A percentile compares a stretch with the other conserved stretches of the same genome.
These are phyloP conservation scores for Hordeum vulgare DNA, from an alignment of 176 grass and related monocot genomes.

Conservation along the genomic window DNA sequence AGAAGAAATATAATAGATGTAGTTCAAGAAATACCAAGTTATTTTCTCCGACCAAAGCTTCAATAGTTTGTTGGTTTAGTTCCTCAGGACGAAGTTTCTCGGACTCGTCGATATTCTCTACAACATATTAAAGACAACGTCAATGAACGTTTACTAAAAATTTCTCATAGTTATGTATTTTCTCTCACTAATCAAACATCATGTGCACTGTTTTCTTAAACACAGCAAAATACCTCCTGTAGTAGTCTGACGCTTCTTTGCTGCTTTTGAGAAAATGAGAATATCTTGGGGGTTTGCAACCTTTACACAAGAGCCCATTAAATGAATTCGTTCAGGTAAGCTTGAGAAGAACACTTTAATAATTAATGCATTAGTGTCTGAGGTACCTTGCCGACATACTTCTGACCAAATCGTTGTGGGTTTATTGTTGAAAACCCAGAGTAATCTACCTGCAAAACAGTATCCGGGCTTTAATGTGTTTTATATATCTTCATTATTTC, in stretches of 20 bases:
- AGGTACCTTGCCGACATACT: conserved; percentile 91
- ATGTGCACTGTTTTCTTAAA: neutral
- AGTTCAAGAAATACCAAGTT: conserved; percentile 78
- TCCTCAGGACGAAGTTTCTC: conserved; percentile 95
- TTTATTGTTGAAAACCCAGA: conserved; percentile 97
- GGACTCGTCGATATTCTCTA: conserved; percentile 69
- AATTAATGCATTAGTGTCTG: neutral
- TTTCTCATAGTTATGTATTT: neutral
- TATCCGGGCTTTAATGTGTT: conserved; percentile 1
- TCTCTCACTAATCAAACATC: neutral
- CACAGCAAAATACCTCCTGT: conserved; percentile 55
- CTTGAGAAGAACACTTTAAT: conserved; percentile 12
- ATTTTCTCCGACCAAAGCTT: conserved; percentile 94
- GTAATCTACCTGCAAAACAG: conserved; percentile 78
- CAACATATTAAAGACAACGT: conserved; percentile 24
- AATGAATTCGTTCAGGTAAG: conserved; percentile 16
- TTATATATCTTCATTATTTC: conserved; percentile 12
- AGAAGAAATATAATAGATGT: neutral
- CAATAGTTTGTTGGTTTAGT: conserved; percentile 98
- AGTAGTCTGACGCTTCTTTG: conserved; percentile 59
- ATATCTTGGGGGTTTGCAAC: conserved; percentile 99
- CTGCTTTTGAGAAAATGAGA: conserved; percentile 90
- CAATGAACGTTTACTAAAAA: conserved; percentile 23
- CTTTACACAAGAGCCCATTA: conserved; percentile 42
- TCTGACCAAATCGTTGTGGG: conserved; percentile 88